A percentile compares a stretch with the other conserved stretches of the same genome.
Conservation (phyloP, 2,329 filamentous ascomycete species). For the Elsinoe fawcettii region DNA sequence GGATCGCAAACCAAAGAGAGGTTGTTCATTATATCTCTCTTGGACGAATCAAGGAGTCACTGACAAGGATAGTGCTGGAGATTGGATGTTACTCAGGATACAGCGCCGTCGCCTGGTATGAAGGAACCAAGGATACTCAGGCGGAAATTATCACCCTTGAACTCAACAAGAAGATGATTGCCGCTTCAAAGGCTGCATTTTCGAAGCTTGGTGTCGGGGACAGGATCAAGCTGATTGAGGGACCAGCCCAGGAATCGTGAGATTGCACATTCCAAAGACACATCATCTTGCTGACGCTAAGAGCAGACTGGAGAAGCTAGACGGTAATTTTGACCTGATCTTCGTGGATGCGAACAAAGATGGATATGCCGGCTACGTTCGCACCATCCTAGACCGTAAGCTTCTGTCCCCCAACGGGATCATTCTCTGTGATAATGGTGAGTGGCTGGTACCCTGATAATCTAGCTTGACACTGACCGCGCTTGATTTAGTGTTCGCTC, state of each 20-base stretch:
- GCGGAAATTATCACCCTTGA: neutral
- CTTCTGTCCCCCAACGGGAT: neutral
- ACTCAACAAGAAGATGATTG: constrained; percentile 1
- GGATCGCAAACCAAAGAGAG: neutral
- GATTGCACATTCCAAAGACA: neutral
- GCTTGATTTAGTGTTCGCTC: neutral
- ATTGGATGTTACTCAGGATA: neutral
- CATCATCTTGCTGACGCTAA: neutral
- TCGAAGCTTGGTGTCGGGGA: neutral
- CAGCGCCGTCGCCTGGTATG: neutral
- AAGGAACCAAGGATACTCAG: neutral
- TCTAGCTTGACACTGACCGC: neutral
- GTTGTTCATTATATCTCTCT: neutral
- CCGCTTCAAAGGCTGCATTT: neutral
- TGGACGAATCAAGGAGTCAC: too few relatives aligned
- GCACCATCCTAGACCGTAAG: neutral
- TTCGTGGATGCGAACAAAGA: neutral
- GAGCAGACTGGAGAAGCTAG: neutral
- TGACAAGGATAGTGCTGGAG: constrained; percentile 3
- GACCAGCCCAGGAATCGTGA: neutral
- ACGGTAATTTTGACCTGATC: neutral
- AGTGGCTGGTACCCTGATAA: neutral
- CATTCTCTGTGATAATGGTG: neutral
- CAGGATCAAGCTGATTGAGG: neutral
- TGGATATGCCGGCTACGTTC: neutral